Evolutionary conservation across 169 alveolate species (phyloP).

Genomic region (Plasmodium malariae): DNA sequence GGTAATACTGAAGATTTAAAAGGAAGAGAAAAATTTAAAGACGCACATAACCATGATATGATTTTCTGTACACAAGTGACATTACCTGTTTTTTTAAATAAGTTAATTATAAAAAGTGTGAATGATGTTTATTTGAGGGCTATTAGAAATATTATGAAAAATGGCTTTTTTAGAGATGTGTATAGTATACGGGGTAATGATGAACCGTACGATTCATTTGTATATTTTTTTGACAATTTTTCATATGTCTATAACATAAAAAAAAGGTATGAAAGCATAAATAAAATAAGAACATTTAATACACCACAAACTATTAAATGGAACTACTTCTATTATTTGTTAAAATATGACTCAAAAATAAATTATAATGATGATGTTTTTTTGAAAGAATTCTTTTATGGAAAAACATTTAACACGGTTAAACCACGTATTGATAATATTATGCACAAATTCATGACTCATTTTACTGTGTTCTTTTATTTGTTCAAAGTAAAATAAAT

Average conservation of each 20-base stretch:
- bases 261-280: conserved; percentile 4
- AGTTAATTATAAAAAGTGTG: conserved; percentile 23
- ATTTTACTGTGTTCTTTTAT: conserved; percentile 50
- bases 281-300: conserved; percentile 15
- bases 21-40: neutral
- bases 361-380: conserved; percentile 41
- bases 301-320: conserved; percentile 65
- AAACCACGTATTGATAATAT: conserved; percentile 27
- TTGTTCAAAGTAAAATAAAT: conserved; percentile 24
- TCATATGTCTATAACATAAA: conserved; percentile 32
- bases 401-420: conserved; percentile 2
- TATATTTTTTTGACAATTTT: conserved; percentile 61
- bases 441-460: conserved; percentile 11
- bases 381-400: conserved; percentile 51
- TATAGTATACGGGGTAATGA: neutral
- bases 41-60: too few relatives aligned
- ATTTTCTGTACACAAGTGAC: conserved; percentile 57
- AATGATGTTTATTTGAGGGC: conserved; percentile 58
- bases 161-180: neutral
- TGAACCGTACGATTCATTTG: conserved; percentile 27
- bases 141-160: conserved; percentile 28
- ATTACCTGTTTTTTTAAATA: conserved; percentile 25
- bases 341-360: conserved; percentile 15
- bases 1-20: neutral
- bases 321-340: conserved; percentile 57